These are phyloP conservation scores for Magnusiomyces tetraspermus DNA, from an alignment of 1,139 yeast genomes.

Conservation along the genomic window DNA sequence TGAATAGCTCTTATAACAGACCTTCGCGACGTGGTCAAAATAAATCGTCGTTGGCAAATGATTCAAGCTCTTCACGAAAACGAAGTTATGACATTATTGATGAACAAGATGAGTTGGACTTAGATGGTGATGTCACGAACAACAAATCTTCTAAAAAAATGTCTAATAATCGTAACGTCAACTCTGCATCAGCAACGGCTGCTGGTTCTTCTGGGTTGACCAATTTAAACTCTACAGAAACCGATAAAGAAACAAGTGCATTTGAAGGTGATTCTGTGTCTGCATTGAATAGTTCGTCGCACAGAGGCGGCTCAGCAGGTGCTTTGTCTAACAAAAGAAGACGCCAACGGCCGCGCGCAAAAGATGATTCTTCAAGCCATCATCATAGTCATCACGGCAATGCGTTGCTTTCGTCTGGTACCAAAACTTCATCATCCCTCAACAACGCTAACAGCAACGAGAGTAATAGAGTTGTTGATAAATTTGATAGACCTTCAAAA, in stretches of 20 bases:
- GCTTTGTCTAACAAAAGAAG: not conserved
- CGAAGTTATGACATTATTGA: conserved; percentile 8
- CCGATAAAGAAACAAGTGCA: not conserved
- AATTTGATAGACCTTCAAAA: conserved; percentile 57
- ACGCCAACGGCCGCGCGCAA: not conserved
- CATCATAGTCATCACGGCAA: too few species aligned
- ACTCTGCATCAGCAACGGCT: too few species aligned
- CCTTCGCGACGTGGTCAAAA: not conserved
- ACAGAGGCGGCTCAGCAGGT: not conserved
- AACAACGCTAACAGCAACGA: conserved; percentile 15
- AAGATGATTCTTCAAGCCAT: too few species aligned
- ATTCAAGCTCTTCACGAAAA: conserved; percentile 1
- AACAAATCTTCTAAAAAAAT: too few species aligned
- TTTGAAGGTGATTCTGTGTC: not conserved
- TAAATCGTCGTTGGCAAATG: too few species aligned
- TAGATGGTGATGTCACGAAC: too few species aligned
- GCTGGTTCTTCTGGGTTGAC: too few species aligned
- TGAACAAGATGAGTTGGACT: not conserved
- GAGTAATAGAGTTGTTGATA: conserved; percentile 19
- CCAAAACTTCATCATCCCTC: conserved; percentile 4
- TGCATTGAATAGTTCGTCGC: not conserved
- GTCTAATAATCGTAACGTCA: too few species aligned
- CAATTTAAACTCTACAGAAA: not conserved
- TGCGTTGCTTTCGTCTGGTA: too few species aligned
- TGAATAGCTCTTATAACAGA: not conserved